Base-by-base conservation (phyloP, 306 rosid species). In the Pyrus bretschneideri region DNA sequence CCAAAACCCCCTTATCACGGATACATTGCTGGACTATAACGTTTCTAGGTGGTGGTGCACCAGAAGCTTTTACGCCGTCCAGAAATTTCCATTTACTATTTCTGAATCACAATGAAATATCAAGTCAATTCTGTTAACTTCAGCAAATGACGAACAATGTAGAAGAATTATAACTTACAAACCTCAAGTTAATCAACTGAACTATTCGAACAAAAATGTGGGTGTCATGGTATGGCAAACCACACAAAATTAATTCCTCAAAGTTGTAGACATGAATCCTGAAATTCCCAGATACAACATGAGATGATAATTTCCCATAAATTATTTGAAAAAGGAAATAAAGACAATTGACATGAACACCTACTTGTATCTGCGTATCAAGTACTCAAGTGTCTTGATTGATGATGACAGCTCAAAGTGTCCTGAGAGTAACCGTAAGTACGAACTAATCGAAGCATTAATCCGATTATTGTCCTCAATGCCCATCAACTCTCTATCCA, bases 151-250 rank as follows among this genome's bases (percentile, higher is more conserved):
- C 38, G 67, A 68, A 71, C 72, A 83, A 77, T 11, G 49, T n/a
- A 59, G 33, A 59, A 72, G 42, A 79, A 46, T 4, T 42, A 19
- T 67, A 73, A 76, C 12, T 63, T n/a, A 38, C 93, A 30, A 60
- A 95, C 98, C 97, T 85, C 45, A 83, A 67, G 49, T 85, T 90
- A 78, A 95, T 83, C 68, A 90, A 83, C 58, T 90, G 93, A 35
- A 90, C 89, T 76, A 92, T 76, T 69, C 89, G 90, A 67, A 95
- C 97, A 83, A 95, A 95, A 9, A 77, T 80, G 71, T 89, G 98
- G 0, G 97, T 92, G 66, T 90, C 98, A 78, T 95, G 98, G 89
- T 87, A 90, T 1, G 97, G 97, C 78, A 95, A 81, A 75, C 90
- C 85, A 70, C 96, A 92, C 79, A 92, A 75, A 76, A 92, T 79